phyloP scores from a whole-genome alignment of 805 yeast genomes.

The Candida jianshihensis region DNA sequence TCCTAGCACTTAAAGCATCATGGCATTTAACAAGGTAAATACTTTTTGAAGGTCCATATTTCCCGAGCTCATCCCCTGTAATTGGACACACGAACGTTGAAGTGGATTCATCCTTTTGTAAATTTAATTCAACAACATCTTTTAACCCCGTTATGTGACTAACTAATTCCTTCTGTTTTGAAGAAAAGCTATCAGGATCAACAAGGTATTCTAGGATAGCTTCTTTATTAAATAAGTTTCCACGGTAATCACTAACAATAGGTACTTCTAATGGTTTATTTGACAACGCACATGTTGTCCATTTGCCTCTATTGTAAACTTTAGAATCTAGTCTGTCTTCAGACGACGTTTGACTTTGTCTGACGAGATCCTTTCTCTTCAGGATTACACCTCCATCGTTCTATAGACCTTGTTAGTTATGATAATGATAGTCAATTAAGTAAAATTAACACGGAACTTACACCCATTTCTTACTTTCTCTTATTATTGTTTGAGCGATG shows the following conservation, averaged over 20 bases:
- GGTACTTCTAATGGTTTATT: slow-evolving; percentile 39
- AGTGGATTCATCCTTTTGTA: slow-evolving; percentile 19
- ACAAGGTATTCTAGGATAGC: slow-evolving; percentile 51
- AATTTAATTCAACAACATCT: slow-evolving; percentile 39
- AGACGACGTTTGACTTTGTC: slow-evolving; percentile 5
- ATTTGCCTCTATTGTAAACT: slow-evolving; percentile 25
- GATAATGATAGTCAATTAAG: not conserved
- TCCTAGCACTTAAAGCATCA: slow-evolving; percentile 30
- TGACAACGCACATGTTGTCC: slow-evolving; percentile 43
- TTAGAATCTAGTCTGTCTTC: slow-evolving; percentile 15
- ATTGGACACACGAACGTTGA: slow-evolving; percentile 31
- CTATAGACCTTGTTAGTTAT: slow-evolving; percentile 17
- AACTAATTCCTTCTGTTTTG: slow-evolving; percentile 20
- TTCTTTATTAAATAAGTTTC: slow-evolving; percentile 59
- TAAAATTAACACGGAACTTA: not conserved
- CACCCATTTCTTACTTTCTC: not conserved
- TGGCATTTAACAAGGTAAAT: slow-evolving; percentile 42
- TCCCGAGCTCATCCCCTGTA: slow-evolving; percentile 30
- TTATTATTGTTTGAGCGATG: not conserved
- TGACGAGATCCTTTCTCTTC: slow-evolving; percentile 43
- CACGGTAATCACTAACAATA: slow-evolving; percentile 62
- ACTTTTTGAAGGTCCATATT: slow-evolving; percentile 29
- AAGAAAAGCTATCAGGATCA: slow-evolving; percentile 23
- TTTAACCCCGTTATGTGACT: slow-evolving; percentile 31
- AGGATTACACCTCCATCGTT: slow-evolving; percentile 75